These are phyloP conservation scores for Artemisia argyi DNA, from an alignment of 129 eudicot species.

Conservation along the genomic window DNA sequence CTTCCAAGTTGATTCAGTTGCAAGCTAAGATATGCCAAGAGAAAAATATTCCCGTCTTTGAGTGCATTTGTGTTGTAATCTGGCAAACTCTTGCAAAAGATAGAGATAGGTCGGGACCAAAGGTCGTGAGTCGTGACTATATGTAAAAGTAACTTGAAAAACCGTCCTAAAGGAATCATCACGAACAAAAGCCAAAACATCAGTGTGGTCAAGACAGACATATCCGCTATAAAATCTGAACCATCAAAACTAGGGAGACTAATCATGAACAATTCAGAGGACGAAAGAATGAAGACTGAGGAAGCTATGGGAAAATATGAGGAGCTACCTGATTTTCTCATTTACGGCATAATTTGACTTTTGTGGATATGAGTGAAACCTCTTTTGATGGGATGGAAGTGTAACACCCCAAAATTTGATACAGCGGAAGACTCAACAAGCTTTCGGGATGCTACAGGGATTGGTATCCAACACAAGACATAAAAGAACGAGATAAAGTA, in stretches of 20 bases:
- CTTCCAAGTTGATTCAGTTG: slow-evolving; percentile 39
- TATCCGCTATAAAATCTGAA: too few species aligned
- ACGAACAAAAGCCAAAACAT: slow-evolving; percentile 47
- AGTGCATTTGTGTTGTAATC: slow-evolving; percentile 51
- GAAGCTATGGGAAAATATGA: slow-evolving; percentile 39
- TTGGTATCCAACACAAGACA: too few species aligned
- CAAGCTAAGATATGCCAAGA: slow-evolving; percentile 33
- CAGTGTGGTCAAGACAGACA: too few species aligned
- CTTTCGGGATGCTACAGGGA: too few species aligned
- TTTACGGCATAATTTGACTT: slow-evolving; percentile 72
- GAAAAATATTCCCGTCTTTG: slow-evolving; percentile 37
- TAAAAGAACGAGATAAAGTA: too few species aligned
- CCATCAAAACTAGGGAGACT: too few species aligned
- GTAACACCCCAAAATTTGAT: too few species aligned
- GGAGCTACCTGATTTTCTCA: slow-evolving; percentile 37
- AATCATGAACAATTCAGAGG: slow-evolving; percentile 24
- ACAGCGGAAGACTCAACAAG: too few species aligned
- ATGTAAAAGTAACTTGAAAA: slow-evolving; percentile 28
- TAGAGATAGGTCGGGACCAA: slow-evolving; percentile 26
- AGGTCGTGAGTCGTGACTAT: slow-evolving; percentile 58
- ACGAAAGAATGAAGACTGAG: slow-evolving; percentile 45
- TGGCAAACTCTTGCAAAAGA: slow-evolving; percentile 55
- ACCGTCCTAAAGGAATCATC: slow-evolving; percentile 17
- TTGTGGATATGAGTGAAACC: slow-evolving; percentile 48
- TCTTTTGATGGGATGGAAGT: slow-evolving; percentile 50